These are phyloP conservation scores for Achlya hypogyna DNA, from an alignment of 352 stramenopile species.

Conservation along the genomic window DNA sequence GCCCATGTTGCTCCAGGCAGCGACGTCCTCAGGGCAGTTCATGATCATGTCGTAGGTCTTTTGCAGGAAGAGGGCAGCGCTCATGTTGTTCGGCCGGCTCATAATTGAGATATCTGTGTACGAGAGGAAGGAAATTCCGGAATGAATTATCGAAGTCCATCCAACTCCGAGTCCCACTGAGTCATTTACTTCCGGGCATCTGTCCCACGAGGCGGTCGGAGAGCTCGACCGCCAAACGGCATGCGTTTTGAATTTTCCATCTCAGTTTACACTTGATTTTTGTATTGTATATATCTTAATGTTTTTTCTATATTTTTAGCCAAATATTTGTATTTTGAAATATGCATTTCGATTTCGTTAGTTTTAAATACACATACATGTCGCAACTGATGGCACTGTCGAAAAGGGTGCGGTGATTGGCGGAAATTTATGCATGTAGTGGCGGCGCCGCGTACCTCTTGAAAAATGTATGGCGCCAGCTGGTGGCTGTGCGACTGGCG, in stretches of 20 bases:
- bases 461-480: neutral
- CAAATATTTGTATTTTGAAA: neutral
- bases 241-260: neutral
- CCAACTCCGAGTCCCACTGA: neutral
- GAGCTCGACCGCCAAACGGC: neutral
- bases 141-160: neutral
- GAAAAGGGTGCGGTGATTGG: neutral
- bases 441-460: neutral
- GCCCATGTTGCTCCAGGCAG: constrained; percentile 27
- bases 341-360: neutral
- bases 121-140: neutral
- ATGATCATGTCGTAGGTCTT: constrained; percentile 36
- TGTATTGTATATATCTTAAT: neutral
- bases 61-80: constrained; percentile 28
- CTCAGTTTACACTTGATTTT: neutral
- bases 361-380: neutral
- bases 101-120: neutral
- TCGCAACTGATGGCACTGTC: neutral
- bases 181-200: constrained; percentile 5
- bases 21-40: constrained; percentile 19
- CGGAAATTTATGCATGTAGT: neutral
- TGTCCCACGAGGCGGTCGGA: neutral
- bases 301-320: neutral
- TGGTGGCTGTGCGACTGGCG: neutral
- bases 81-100: constrained; percentile 8